Conservation (phyloP, 257 asterid genomes). For the Cynanchum wilfordii region DNA sequence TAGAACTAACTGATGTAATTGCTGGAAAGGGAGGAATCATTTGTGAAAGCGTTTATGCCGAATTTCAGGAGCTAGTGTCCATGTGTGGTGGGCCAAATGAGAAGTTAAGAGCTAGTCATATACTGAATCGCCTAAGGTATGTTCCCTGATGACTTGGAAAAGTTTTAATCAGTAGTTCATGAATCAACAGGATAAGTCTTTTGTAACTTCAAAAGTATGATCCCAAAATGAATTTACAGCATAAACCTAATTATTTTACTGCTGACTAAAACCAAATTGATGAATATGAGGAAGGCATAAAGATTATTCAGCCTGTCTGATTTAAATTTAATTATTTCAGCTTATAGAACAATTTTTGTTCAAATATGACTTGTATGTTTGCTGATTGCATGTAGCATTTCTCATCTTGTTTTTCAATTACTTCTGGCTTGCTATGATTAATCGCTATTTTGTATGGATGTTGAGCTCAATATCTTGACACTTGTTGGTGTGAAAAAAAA, state of each 20-base stretch:
- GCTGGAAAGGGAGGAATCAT: slow-evolving; percentile 67
- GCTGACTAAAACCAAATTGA: neutral
- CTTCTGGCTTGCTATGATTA: neutral
- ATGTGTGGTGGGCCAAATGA: slow-evolving; percentile 92
- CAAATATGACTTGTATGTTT: neutral
- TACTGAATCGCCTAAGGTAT: slow-evolving; percentile 73
- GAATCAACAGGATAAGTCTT: too few relatives aligned
- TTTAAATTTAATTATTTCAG: neutral
- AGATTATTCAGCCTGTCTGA: neutral
- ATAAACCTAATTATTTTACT: neutral
- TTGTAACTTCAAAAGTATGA: neutral
- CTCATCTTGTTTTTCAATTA: neutral
- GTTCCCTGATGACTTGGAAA: slow-evolving; percentile 17
- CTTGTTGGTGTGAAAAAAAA: neutral
- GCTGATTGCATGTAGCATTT: neutral
- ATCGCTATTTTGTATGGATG: neutral
- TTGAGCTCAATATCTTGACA: neutral
- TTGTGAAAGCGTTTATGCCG: slow-evolving; percentile 69
- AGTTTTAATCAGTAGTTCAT: neutral
- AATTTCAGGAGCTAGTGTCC: slow-evolving; percentile 72
- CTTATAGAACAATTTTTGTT: neutral
- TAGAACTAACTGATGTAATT: slow-evolving; percentile 36
- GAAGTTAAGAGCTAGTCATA: slow-evolving; percentile 60
- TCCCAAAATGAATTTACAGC: neutral
- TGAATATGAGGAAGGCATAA: neutral